Evolutionary conservation across 345 rosid genomes (phyloP), one percentile per base, ranked within the genome.

Genomic region (Geranium rotundifolium): DNA sequence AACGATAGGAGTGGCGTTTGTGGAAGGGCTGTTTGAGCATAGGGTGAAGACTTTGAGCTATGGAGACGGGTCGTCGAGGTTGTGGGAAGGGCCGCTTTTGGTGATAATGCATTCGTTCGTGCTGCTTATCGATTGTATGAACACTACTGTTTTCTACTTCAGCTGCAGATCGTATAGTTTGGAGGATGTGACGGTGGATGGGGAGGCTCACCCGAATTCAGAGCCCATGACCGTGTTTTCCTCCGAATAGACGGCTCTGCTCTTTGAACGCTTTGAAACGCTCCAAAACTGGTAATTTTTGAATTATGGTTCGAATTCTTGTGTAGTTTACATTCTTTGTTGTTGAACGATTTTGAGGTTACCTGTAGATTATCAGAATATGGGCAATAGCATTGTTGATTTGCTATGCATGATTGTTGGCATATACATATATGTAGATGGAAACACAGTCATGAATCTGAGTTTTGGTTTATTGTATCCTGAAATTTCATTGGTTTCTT

Each of bases 31-130:
- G 83, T 89, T 89, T 76, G 91, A 92, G 77, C 96, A 92, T 67
- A 81, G 95, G 65, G 93, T 92, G 59, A 92, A 80, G 84, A 80
- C 79, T 17, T 59, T 92, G 82, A 92, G 91, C 63, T 87, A 87
- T 67, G 98, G 96, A 71, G 96, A 89, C 34, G 91, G 96, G 30
- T 89, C 95, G 62, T 83, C 93, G 0, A 87, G 96, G 82, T 71
- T 87, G 23, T 92, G 98, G 96, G 96, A 87, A 76, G 96, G 95
- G 61, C 95, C 96, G 29, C 76, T 92, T 54, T 67, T 92, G 70
- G 95, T 87, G 64, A 23, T 92, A 29, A 89, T 92, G 95, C 83
- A 81, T 79, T 85, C 96, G 3, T 92, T 92, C 72, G 82, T 89
- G 56, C 85, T 85, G 77, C 91, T 92, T 67, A 72, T 89, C 52